phyloP scores from a whole-genome alignment of 495 filamentous ascomycete genomes.

The Aspergillus bridgeri region DNA sequence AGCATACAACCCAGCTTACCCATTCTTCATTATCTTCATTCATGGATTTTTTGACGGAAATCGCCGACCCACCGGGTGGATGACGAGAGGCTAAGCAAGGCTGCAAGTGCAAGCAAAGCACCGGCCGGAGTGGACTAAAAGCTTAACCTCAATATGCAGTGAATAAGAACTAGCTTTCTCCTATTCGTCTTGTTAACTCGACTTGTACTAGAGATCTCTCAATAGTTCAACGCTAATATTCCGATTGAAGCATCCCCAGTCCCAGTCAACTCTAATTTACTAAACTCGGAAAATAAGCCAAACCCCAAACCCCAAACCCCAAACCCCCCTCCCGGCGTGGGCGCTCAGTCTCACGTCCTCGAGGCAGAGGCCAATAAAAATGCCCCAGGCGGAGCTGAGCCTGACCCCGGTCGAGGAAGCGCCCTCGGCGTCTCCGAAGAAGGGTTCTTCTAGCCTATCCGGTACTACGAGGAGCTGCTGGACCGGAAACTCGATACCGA shows the following conservation, averaged over 20 bases:
- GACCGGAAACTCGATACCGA: constrained; percentile 55
- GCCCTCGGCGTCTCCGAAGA: constrained; percentile 10
- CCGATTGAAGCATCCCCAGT: too few relatives aligned
- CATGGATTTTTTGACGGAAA: too few relatives aligned
- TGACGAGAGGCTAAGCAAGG: constrained; percentile 4
- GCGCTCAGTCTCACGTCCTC: constrained; percentile 42
- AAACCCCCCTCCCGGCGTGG: not conserved
- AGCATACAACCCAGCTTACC: too few relatives aligned
- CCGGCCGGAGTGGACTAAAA: constrained; percentile 14
- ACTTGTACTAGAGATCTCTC: not conserved
- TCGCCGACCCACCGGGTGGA: constrained; percentile 6
- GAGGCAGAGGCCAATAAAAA: constrained; percentile 43
- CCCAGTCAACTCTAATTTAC: not conserved
- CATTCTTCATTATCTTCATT: too few relatives aligned
- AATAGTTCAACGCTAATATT: not conserved
- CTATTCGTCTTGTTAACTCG: too few relatives aligned
- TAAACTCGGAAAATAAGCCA: not conserved
- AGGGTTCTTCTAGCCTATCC: constrained; percentile 33
- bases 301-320: not conserved
- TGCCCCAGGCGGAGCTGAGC: constrained; percentile 49
- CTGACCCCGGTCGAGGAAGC: constrained; percentile 20
- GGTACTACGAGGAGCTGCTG: constrained; percentile 44
- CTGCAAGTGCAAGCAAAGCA: too few relatives aligned
- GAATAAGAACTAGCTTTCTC: too few relatives aligned
- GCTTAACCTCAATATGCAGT: constrained; percentile 10